Evolutionary conservation across 768 basidiomycete genomes (phyloP), one percentile per base, ranked within the genome.

Genomic region (Mycena crocata): DNA sequence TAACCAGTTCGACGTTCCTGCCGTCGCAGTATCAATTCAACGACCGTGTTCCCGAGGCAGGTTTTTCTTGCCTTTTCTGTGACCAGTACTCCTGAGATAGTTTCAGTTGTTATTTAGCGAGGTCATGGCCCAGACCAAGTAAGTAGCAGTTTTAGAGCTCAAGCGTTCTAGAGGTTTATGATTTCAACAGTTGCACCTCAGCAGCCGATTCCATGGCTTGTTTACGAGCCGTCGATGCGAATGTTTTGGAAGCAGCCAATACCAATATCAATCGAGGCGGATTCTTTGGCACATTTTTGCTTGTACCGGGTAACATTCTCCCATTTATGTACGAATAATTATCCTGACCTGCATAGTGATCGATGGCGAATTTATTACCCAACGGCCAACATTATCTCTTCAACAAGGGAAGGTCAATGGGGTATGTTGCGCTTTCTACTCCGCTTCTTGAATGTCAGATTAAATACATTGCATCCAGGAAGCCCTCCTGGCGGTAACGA

Each of bases 1-100:
- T 80, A 3, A 68, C 76, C 0, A 79, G 79, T 52, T 80, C 80
- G 8, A 50, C 68, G 1, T 80, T 62, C 64, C 51, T 78, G 10
- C 77, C 76, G 10, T 70, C 74, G 17, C 80, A 82, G 28, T 82
- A 82, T 62, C 0, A 63, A 15, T 81, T 74, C 66, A 76, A 80
- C 17, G 67, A 68, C 62, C 55, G 51, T n/a, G n/a, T 64, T 45
- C 62, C 63, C 1, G 62, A 69, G 63, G 40, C 77, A 30, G 19
- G 15, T 5, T 8, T 35, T 44, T n/a, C 15, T n/a, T 40, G n/a
- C 19, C 15, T 31, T 51, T 4, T 26, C 12, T 9, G 6, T 10
- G 4, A 7, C 28, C 34, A 2, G 2, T 40, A n/a, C 23, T 54
- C 2, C 28, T 60, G 30, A 50, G 17, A 0, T 12, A 17, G 15